phyloP scores from a whole-genome alignment of 1,284 basidiomycete species.

The Apiotrichum sp. region DNA sequence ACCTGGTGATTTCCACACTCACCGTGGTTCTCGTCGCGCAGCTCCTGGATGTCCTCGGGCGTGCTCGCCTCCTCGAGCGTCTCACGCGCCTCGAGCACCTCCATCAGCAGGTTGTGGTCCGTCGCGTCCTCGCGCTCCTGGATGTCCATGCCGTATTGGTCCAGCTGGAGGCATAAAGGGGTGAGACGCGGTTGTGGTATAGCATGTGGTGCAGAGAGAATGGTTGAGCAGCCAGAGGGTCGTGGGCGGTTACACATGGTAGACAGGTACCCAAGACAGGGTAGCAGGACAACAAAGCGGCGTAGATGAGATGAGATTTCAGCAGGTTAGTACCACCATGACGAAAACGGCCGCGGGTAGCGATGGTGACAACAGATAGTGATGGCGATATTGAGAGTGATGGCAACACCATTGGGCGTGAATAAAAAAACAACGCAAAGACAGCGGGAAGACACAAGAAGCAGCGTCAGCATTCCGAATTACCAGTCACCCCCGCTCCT shows the following conservation, averaged over 20 bases:
- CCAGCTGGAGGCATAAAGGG: slow-evolving; percentile 46
- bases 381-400: not conserved
- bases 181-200: too few relatives aligned
- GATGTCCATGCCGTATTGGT: slow-evolving; percentile 56
- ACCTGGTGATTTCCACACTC: slow-evolving; percentile 23
- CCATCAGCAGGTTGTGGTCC: slow-evolving; percentile 65
- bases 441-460: not conserved
- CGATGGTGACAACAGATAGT: not conserved
- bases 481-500: not conserved
- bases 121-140: slow-evolving; percentile 70
- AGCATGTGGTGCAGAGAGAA: not conserved
- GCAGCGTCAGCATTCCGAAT: not conserved
- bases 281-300: not conserved
- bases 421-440: too few relatives aligned
- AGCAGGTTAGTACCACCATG: not conserved
- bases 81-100: slow-evolving; percentile 78
- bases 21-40: slow-evolving; percentile 61
- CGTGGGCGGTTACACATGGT: too few relatives aligned
- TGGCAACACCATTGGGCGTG: too few relatives aligned
- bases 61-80: slow-evolving; percentile 60
- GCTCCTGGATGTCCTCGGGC: slow-evolving; percentile 52
- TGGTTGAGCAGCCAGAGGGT: too few relatives aligned
- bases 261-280: too few relatives aligned
- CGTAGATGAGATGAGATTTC: not conserved
- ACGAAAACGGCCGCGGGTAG: not conserved